Conservation (phyloP, 768 basidiomycete genomes). For the Lactifluus rugatus region DNA sequence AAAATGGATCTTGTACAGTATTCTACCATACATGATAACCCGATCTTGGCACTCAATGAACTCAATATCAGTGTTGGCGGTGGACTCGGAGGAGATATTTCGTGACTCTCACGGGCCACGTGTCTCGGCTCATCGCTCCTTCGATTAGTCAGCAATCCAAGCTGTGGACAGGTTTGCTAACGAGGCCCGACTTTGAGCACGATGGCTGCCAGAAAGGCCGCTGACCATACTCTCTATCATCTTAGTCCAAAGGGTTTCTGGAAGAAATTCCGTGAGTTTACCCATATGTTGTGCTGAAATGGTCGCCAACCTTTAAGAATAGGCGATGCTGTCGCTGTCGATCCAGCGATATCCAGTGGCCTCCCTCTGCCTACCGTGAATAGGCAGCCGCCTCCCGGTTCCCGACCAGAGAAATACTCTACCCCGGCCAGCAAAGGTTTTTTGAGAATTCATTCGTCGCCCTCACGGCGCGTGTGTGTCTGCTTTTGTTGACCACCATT, state of each 20-base stretch:
- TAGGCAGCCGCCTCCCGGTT: slow-evolving; percentile 83
- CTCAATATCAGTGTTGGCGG: too few species aligned
- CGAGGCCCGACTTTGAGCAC: slow-evolving; percentile 3
- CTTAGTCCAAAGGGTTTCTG: slow-evolving; percentile 85
- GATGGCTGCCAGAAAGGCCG: slow-evolving; percentile 71
- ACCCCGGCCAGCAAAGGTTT: slow-evolving; percentile 84
- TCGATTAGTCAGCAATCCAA: slow-evolving; percentile 7
- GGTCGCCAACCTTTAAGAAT: slow-evolving; percentile 5
- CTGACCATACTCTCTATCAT: slow-evolving; percentile 87
- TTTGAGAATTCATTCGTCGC: slow-evolving; percentile 13
- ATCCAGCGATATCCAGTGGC: slow-evolving; percentile 86
- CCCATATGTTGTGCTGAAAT: background rate
- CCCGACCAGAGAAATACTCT: slow-evolving; percentile 75
- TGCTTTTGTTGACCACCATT: slow-evolving; percentile 15
- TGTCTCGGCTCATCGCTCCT: background rate
- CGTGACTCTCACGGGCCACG: background rate
- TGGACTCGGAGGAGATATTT: too few species aligned
- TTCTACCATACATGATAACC: too few species aligned
- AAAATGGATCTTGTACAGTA: too few species aligned
- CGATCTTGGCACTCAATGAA: too few species aligned
- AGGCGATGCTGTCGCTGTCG: slow-evolving; percentile 80
- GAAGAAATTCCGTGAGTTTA: slow-evolving; percentile 84
- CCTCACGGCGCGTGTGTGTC: background rate
- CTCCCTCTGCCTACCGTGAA: slow-evolving; percentile 65
- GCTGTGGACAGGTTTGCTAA: background rate